Conservation (phyloP, 2,329 filamentous ascomycete species). For the Esteya vermicola region DNA sequence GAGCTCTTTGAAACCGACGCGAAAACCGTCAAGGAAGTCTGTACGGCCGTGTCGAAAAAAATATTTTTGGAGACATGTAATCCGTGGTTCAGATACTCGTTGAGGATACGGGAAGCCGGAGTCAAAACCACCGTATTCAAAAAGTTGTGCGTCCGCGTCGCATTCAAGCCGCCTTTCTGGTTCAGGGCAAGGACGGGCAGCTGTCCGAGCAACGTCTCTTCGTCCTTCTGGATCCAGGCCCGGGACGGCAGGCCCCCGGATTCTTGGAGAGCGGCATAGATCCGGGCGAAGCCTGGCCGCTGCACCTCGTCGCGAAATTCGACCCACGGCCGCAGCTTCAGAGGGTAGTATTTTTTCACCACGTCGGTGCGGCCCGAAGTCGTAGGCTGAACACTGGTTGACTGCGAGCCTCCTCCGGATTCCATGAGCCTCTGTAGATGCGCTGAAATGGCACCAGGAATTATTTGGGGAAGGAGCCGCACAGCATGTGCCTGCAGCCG, state of each 20-base stretch:
- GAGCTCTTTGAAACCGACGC: not conserved
- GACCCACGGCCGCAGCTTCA: constrained; percentile 22
- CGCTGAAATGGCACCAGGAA: not conserved
- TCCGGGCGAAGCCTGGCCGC: not conserved
- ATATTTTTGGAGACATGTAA: constrained; percentile 7
- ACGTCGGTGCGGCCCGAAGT: constrained; percentile 1
- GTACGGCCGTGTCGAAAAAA: constrained; percentile 3
- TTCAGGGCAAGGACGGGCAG: not conserved
- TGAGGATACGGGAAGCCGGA: constrained; percentile 1
- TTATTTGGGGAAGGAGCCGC: not conserved
- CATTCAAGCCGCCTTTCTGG: not conserved
- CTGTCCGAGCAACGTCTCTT: not conserved
- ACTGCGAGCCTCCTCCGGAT: not conserved
- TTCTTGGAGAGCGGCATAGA: not conserved
- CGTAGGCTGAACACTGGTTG: not conserved
- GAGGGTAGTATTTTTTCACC: constrained; percentile 1
- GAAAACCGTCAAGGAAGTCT: not conserved
- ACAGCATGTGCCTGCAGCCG: constrained; percentile 1
- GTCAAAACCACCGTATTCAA: not conserved
- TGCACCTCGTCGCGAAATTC: constrained; percentile 17
- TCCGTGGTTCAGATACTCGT: not conserved
- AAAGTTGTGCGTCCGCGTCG: not conserved
- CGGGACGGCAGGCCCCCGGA: not conserved
- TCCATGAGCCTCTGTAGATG: no score
- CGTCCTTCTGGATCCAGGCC: not conserved